Evolutionary conservation across 345 rosid genomes (phyloP).

Genomic region (Heritiera littoralis): DNA sequence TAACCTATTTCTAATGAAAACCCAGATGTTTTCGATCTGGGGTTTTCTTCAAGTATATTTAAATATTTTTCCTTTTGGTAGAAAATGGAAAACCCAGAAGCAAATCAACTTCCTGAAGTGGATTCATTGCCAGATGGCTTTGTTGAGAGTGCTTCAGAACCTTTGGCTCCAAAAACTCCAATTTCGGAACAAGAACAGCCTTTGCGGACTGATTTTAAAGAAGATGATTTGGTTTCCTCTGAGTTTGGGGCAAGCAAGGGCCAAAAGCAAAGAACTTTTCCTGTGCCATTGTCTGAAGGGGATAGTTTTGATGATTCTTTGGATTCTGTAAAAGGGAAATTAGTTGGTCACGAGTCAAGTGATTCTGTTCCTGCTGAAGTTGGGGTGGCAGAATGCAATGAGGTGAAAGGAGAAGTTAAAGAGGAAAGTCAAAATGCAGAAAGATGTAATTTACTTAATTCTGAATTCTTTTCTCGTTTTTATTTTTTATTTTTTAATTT

Average conservation of each 20-base stretch:
- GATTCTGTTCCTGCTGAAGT: slow-evolving; percentile 20
- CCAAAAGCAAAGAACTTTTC: slow-evolving; percentile 56
- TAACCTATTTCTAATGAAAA: neutral
- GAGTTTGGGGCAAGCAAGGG: slow-evolving; percentile 33
- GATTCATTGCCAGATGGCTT: slow-evolving; percentile 94
- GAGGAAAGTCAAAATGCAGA: slow-evolving; percentile 42
- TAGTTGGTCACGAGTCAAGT: slow-evolving; percentile 17
- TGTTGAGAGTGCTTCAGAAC: slow-evolving; percentile 67
- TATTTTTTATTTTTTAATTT: neutral
- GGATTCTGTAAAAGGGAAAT: slow-evolving; percentile 35
- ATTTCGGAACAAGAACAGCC: slow-evolving; percentile 44
- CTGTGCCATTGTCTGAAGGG: slow-evolving; percentile 61
- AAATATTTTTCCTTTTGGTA: neutral
- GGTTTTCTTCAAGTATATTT: neutral
- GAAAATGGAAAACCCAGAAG: slow-evolving; percentile 59
- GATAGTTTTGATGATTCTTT: slow-evolving; percentile 46
- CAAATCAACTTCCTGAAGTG: slow-evolving; percentile 84
- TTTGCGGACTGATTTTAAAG: slow-evolving; percentile 28
- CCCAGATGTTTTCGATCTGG: neutral
- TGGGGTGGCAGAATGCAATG: slow-evolving; percentile 31
- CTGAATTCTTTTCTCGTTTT: slow-evolving; percentile 1
- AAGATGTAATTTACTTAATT: slow-evolving; percentile 41
- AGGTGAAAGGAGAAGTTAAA: slow-evolving; percentile 41
- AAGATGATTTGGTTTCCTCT: slow-evolving; percentile 25
- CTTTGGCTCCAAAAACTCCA: slow-evolving; percentile 53